phyloP scores from a whole-genome alignment of 2,329 filamentous ascomycete species.

The Talaromyces verruculosus region DNA sequence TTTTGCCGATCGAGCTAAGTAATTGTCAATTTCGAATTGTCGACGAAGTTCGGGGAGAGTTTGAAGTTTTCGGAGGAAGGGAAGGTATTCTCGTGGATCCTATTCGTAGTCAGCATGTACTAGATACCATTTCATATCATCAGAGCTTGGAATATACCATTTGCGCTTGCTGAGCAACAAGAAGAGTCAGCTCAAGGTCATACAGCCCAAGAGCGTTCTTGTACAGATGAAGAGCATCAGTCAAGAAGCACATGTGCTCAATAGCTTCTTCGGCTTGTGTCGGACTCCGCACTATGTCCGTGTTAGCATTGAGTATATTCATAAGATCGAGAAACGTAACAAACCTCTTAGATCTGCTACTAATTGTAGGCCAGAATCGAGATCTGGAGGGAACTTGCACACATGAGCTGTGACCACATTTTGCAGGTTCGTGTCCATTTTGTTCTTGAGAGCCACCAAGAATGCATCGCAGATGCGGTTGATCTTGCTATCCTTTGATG shows the following conservation, averaged over 20 bases:
- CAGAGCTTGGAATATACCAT: constrained; percentile 49
- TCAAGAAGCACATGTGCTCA: constrained; percentile 96
- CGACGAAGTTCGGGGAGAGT: constrained; percentile 68
- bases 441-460: constrained; percentile 63
- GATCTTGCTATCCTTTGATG: constrained; percentile 60
- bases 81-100: constrained; percentile 91
- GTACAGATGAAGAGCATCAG: constrained; percentile 88
- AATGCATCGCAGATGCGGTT: constrained; percentile 88
- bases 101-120: constrained; percentile 25
- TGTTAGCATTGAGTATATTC: neutral
- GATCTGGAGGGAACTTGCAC: constrained; percentile 86
- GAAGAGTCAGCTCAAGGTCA: constrained; percentile 80
- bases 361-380: constrained; percentile 78
- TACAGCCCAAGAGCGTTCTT: constrained; percentile 89
- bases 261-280: constrained; percentile 82
- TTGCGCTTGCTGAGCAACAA: constrained; percentile 94
- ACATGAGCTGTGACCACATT: constrained; percentile 94
- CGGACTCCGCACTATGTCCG: constrained; percentile 55
- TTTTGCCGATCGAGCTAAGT: constrained; percentile 73
- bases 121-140: constrained; percentile 21
- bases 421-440: constrained; percentile 68
- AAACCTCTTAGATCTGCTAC: constrained; percentile 67
- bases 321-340: constrained; percentile 17
- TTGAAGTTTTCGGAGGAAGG: constrained; percentile 87
- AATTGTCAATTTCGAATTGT: constrained; percentile 83